phyloP scores from a whole-genome alignment of 1,284 basidiomycete species.

The Ganoderma boninense region DNA sequence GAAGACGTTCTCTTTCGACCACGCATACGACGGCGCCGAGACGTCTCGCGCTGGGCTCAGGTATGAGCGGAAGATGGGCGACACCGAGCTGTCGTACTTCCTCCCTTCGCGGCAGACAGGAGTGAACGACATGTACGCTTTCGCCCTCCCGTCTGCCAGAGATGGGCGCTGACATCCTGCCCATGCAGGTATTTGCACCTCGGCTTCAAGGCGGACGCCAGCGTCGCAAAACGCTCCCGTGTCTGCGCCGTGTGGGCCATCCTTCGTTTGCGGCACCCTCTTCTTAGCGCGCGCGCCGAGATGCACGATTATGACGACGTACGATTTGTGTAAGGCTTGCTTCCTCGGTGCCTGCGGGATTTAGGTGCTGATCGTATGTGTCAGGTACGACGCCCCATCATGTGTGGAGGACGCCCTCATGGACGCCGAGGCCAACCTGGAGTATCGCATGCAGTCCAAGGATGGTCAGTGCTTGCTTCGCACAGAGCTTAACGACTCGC shows the following conservation, averaged over 20 bases:
- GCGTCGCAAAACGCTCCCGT: slow-evolving; percentile 53
- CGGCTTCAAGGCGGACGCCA: slow-evolving; percentile 59
- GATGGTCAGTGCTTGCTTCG: slow-evolving; percentile 51
- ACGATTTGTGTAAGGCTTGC: slow-evolving; percentile 62
- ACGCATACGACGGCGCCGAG: neutral
- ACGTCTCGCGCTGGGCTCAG: slow-evolving; percentile 7
- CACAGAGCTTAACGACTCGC: neutral
- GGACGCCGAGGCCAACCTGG: slow-evolving; percentile 57
- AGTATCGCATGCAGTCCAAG: slow-evolving; percentile 59
- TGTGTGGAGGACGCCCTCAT: slow-evolving; percentile 54
- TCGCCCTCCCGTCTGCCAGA: neutral
- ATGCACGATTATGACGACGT: slow-evolving; percentile 73
- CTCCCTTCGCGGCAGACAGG: slow-evolving; percentile 76
- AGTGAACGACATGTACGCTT: slow-evolving; percentile 80
- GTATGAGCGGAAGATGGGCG: slow-evolving; percentile 61
- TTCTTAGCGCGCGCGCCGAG: slow-evolving; percentile 66
- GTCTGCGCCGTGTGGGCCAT: slow-evolving; percentile 75
- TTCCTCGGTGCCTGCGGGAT: slow-evolving; percentile 8
- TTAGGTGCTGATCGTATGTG: slow-evolving; percentile 1
- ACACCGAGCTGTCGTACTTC: slow-evolving; percentile 77
- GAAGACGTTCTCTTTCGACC: slow-evolving; percentile 14
- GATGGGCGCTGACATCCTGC: slow-evolving; percentile 8
- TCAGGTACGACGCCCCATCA: slow-evolving; percentile 58
- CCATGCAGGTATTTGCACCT: slow-evolving; percentile 75
- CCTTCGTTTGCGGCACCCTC: slow-evolving; percentile 69